A percentile compares a stretch with the other conserved stretches of the same genome.
phyloP scores from a whole-genome alignment of 441 rosid species.

The Hypseocharis bilobata region DNA sequence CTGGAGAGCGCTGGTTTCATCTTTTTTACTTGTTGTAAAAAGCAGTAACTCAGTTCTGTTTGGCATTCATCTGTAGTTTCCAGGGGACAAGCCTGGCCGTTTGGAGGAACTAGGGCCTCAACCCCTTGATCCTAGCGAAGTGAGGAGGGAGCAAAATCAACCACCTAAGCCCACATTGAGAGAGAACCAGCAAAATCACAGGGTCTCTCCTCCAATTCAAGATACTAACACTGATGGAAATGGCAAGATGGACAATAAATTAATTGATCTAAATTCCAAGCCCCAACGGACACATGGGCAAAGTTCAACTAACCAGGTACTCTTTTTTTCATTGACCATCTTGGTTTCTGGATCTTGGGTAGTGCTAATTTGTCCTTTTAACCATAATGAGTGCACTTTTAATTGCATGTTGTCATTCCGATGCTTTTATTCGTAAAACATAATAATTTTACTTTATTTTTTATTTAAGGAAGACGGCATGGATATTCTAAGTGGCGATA shows the following conservation, averaged over 20 bases:
- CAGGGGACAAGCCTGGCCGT: slow-evolving; percentile 52
- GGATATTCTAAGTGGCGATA: slow-evolving; percentile 36
- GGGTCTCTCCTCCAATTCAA: slow-evolving; percentile 28
- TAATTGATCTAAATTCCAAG: slow-evolving; percentile 60
- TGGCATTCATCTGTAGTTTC: slow-evolving; percentile 46
- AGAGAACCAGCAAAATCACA: slow-evolving; percentile 47
- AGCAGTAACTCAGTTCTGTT: slow-evolving; percentile 17
- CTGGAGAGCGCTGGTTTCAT: background rate
- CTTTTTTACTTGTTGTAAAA: slow-evolving; percentile 11
- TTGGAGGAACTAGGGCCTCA: slow-evolving; percentile 36
- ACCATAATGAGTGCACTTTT: background rate
- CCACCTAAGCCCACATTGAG: slow-evolving; percentile 21
- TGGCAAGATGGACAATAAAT: slow-evolving; percentile 39
- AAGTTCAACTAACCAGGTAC: slow-evolving; percentile 46
- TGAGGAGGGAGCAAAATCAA: slow-evolving; percentile 38
- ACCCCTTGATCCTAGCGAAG: slow-evolving; percentile 27
- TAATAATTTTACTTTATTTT: background rate
- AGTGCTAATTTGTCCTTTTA: background rate
- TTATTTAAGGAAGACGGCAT: slow-evolving; percentile 20
- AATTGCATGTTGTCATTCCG: slow-evolving; percentile 1
- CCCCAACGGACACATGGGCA: slow-evolving; percentile 50
- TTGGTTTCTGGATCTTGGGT: background rate
- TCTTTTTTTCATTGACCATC: slow-evolving; percentile 9
- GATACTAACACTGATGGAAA: slow-evolving; percentile 34
- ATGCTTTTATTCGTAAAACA: background rate